Base-by-base conservation (phyloP, 306 rosid genomes). In the Ziziphus jujuba region DNA sequence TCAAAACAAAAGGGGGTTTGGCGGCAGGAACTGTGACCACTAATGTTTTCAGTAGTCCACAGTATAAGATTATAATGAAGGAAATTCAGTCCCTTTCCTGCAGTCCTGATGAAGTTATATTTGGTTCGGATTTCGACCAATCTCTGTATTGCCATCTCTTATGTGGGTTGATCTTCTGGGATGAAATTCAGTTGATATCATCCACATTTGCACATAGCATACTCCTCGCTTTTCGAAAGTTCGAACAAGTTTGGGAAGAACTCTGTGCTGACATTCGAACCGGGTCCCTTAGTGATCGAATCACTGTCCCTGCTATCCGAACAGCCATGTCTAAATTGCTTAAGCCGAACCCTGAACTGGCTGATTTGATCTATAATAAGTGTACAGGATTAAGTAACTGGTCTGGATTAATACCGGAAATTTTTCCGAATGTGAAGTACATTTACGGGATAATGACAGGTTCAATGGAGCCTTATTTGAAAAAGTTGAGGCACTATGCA, bases 361-460 rank as follows among this genome's bases (percentile, higher is more conserved):
- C 96, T 8, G 84, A 86, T 77, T 63, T 78, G 71, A 74, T 91
- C 55, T 52, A 67, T 33, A 58, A 10, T 9, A 88, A 82, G 57
- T 82, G 89, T 19, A 56, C 50, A 9, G 89, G 85, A 19, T 56
- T 91, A 66, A 91, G 87, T 58, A 88, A 91, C 49, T 88, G 92
- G 92, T 77, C 77, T 79, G 89, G 97, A 10, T 61, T 91, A 35
- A 83, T 91, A 60, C 97, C 89, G 1, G 91, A 68, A 66, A 78
- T 88, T 61, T 86, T 91, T 48, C 97, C 97, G 0, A 87, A 87
- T 79, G 84, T 63, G 0, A 86, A 87, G 81, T 91, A 84, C 62
- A 77, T 91, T 22, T 70, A 71, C 49, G 97, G 89, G 36, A 81
- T 91, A 64, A 88, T 91, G 97, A 91, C 97, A 0, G 97, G 97